These are phyloP conservation scores for Psilocybe cubensis DNA, from an alignment of 768 basidiomycete species.

Conservation along the genomic window DNA sequence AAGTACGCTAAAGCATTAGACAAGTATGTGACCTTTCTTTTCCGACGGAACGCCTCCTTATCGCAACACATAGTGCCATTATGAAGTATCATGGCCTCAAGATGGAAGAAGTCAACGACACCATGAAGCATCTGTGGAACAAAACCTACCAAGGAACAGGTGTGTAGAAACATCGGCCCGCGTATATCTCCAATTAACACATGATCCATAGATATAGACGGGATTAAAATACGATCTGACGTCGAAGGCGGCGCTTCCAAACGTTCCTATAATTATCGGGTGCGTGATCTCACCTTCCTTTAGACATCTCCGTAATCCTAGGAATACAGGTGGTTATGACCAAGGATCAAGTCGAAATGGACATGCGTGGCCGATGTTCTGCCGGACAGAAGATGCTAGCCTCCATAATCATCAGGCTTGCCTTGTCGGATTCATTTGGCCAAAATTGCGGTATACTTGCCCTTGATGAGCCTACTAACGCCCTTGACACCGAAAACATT, in stretches of 20 bases:
- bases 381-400: conserved; percentile 99
- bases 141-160: conserved; percentile 99
- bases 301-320: conserved; percentile 15
- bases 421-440: conserved; percentile 95
- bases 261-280: conserved; percentile 96
- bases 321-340: conserved; percentile 90
- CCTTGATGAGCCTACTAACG: conserved; percentile 97
- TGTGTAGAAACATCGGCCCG: conserved; percentile 35
- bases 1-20: conserved; percentile 98
- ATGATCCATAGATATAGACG: conserved; percentile 84
- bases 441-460: conserved; percentile 98
- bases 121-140: conserved; percentile 96
- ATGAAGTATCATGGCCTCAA: conserved; percentile 98
- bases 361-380: conserved; percentile 98
- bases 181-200: conserved; percentile 11
- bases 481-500: conserved; percentile 94
- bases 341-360: conserved; percentile 99
- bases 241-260: conserved; percentile 89
- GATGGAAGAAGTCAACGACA: conserved; percentile 99
- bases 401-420: conserved; percentile 96
- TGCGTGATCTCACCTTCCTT: conserved; percentile 38
- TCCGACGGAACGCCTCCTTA: background rate
- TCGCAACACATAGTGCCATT: conserved; percentile 70
- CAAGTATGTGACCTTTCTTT: conserved; percentile 61
- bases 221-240: conserved; percentile 94